A percentile compares a stretch with the other conserved stretches of the same genome.
Conservation (phyloP, 805 yeast species). For the Saccharomyces mikatae region DNA sequence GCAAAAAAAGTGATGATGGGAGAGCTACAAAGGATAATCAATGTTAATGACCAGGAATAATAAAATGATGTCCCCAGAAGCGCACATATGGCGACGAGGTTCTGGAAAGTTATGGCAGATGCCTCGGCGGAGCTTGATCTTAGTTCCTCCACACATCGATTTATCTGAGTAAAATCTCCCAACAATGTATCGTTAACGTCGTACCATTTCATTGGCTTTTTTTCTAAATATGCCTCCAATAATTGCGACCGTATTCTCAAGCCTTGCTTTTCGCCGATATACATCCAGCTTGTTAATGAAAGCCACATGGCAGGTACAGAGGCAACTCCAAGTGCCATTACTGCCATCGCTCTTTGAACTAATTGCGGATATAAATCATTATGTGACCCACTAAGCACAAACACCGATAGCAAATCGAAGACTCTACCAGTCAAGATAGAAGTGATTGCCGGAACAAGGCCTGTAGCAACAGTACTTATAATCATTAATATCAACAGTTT, state of each 20-base stretch:
- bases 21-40: conserved; percentile 63
- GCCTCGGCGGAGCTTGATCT: conserved; percentile 63
- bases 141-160: conserved; percentile 67
- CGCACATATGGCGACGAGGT: conserved; percentile 45
- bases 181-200: conserved; percentile 47
- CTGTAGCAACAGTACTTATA: conserved; percentile 40
- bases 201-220: conserved; percentile 50
- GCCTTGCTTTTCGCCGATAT: conserved; percentile 65
- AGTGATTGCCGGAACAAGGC: conserved; percentile 51
- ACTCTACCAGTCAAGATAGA: conserved; percentile 61
- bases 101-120: conserved; percentile 48
- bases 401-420: conserved; percentile 39
- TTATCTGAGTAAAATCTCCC: conserved; percentile 59
- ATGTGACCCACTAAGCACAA: conserved; percentile 14
- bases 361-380: conserved; percentile 25
- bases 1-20: conserved; percentile 57
- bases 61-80: conserved; percentile 58
- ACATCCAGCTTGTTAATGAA: conserved; percentile 55
- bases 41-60: conserved; percentile 78
- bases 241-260: conserved; percentile 43
- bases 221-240: conserved; percentile 36
- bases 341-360: conserved; percentile 33
- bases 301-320: conserved; percentile 41
- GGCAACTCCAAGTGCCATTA: conserved; percentile 42
- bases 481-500: conserved; percentile 23